Conservation (phyloP, 2,329 filamentous ascomycete genomes). For the Alternaria rosae region DNA sequence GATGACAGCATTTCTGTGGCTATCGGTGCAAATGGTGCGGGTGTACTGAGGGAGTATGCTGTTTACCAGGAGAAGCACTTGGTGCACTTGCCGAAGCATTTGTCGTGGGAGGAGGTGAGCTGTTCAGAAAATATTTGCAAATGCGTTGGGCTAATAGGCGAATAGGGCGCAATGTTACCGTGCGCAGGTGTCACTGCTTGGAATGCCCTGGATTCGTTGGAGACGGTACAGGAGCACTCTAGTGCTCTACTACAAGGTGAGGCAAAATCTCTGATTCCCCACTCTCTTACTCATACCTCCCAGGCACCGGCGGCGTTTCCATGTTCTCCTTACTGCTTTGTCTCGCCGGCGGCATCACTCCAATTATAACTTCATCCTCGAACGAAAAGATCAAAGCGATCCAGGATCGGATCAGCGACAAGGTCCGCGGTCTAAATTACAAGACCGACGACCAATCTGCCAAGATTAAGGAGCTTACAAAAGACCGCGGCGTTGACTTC, state of each 20-base stretch:
- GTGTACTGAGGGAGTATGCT: slow-evolving; percentile 35
- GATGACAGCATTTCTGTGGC: slow-evolving; percentile 18
- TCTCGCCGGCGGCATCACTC: slow-evolving; percentile 34
- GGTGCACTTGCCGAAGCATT: slow-evolving; percentile 29
- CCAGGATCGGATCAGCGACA: slow-evolving; percentile 40
- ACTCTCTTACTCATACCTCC: not conserved
- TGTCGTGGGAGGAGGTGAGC: slow-evolving; percentile 39
- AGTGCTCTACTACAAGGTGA: slow-evolving; percentile 23
- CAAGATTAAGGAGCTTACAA: slow-evolving; percentile 58
- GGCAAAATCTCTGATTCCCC: not conserved
- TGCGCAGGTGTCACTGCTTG: slow-evolving; percentile 37
- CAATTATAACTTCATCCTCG: slow-evolving; percentile 68
- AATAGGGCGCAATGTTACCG: slow-evolving; percentile 30
- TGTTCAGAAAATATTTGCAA: not conserved
- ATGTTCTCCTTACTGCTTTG: slow-evolving; percentile 41
- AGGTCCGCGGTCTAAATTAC: slow-evolving; percentile 63
- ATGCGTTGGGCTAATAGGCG: not conserved
- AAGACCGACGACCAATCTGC: slow-evolving; percentile 63
- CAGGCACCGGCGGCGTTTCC: slow-evolving; percentile 52
- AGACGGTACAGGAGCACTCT: slow-evolving; percentile 13
- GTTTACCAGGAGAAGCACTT: slow-evolving; percentile 35
- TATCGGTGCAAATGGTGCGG: slow-evolving; percentile 19
- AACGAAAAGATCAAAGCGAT: slow-evolving; percentile 60
- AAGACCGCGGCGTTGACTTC: slow-evolving; percentile 52
- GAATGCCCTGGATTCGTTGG: slow-evolving; percentile 26